Evolutionary conservation across 176 grass and related monocot species (phyloP).

Genomic region (Aegilops tauschii): DNA sequence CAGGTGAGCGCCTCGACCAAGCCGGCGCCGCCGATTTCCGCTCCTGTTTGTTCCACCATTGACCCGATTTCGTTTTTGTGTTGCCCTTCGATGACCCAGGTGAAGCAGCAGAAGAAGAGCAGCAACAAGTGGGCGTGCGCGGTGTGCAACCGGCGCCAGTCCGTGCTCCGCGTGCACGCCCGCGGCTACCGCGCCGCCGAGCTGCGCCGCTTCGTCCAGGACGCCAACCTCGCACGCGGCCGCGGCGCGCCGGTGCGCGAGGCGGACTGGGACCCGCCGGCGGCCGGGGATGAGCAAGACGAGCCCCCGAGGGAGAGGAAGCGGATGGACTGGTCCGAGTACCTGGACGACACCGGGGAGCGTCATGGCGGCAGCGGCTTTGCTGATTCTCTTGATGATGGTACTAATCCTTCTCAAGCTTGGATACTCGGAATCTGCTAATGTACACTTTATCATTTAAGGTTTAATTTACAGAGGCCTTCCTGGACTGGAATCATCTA

Average conservation of each 20-base stretch:
- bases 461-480: background rate
- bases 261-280: background rate
- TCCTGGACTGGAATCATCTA: background rate
- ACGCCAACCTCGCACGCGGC: slow-evolving; percentile 63
- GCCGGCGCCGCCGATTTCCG: background rate
- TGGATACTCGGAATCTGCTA: background rate
- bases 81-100: slow-evolving; percentile 40
- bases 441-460: background rate
- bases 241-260: slow-evolving; percentile 27
- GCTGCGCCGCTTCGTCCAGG: slow-evolving; percentile 79
- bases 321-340: slow-evolving; percentile 76
- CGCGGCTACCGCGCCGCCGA: slow-evolving; percentile 57
- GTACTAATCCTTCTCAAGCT: background rate
- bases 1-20: slow-evolving; percentile 37
- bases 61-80: background rate
- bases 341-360: slow-evolving; percentile 45
- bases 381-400: slow-evolving; percentile 4
- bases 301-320: slow-evolving; percentile 31
- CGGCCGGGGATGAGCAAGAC: background rate
- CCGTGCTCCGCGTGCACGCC: slow-evolving; percentile 57
- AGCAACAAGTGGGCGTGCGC: slow-evolving; percentile 80
- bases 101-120: slow-evolving; percentile 89
- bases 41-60: background rate
- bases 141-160: slow-evolving; percentile 88
- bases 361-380: background rate